Conservation (phyloP, 2,329 filamentous ascomycete species). For the Curvularia sp. region DNA sequence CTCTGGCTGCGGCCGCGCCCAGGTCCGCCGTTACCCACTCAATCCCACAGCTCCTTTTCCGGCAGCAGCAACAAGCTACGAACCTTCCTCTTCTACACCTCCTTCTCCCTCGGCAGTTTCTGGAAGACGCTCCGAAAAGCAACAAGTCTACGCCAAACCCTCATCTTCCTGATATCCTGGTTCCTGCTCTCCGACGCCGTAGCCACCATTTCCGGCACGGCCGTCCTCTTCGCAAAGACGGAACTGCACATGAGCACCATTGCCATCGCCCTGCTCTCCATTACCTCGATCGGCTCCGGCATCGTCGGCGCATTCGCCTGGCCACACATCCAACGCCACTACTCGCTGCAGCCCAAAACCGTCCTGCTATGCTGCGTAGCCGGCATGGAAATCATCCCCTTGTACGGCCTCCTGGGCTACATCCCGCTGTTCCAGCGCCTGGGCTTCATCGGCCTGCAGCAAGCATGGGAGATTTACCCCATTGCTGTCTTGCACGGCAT, state of each 20-base stretch:
- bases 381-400: conserved; percentile 85
- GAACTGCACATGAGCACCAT: conserved; percentile 86
- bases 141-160: conserved; percentile 70
- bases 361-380: conserved; percentile 85
- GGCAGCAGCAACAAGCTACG: conserved; percentile 17
- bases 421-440: conserved; percentile 74
- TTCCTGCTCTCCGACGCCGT: conserved; percentile 92
- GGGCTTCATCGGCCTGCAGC: conserved; percentile 80
- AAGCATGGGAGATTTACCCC: conserved; percentile 92
- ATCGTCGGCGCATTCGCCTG: conserved; percentile 86
- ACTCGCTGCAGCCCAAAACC: conserved; percentile 74
- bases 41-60: conserved; percentile 20
- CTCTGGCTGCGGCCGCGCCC: conserved; percentile 84
- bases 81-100: conserved; percentile 69
- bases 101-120: conserved; percentile 81
- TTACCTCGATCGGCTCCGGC: conserved; percentile 85
- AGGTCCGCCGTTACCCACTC: conserved; percentile 72
- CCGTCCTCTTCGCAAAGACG: conserved; percentile 91
- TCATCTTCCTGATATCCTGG: conserved; percentile 82
- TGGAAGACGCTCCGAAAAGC: conserved; percentile 79
- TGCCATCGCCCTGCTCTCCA: conserved; percentile 84
- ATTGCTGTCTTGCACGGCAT: conserved; percentile 86
- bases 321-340: conserved; percentile 74
- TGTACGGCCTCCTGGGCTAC: conserved; percentile 87
- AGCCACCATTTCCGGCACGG: conserved; percentile 91